phyloP scores from a whole-genome alignment of 371 early-diverging fungal species.

The Funneliformis caledonium region DNA sequence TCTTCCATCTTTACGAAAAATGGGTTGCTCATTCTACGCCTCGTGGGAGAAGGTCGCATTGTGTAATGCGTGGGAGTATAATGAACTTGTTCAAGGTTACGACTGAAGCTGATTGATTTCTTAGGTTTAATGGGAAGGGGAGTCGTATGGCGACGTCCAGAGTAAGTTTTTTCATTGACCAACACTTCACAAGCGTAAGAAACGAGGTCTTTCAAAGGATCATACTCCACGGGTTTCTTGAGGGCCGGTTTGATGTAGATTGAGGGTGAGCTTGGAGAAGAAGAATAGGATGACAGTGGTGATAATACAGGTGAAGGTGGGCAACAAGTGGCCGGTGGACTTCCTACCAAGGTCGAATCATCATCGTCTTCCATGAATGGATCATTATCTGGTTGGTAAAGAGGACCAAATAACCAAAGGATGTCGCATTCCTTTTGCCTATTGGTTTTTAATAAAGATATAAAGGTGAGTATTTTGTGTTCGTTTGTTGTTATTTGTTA shows the following conservation, averaged over 20 bases:
- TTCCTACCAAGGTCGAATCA: conserved; percentile 25
- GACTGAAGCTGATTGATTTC: conserved; percentile 33
- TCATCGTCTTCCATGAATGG: conserved; percentile 35
- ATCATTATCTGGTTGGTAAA: conserved; percentile 45
- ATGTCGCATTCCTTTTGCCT: conserved; percentile 56
- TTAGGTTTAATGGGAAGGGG: neutral
- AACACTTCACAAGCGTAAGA: conserved; percentile 23
- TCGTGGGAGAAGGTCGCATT: neutral
- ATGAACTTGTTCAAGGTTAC: conserved; percentile 37
- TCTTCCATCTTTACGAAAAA: neutral
- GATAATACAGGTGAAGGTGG: neutral
- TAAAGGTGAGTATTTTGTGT: neutral
- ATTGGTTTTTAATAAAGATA: conserved; percentile 7
- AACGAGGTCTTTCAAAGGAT: conserved; percentile 30
- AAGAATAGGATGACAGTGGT: neutral
- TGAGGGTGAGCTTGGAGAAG: neutral
- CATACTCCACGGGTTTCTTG: conserved; percentile 34
- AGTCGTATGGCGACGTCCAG: neutral
- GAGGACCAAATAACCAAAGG: conserved; percentile 51
- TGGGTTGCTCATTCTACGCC: conserved; percentile 5
- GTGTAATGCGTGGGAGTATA: conserved; percentile 37
- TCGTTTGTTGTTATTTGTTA: neutral
- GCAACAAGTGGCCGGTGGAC: conserved; percentile 19
- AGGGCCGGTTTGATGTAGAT: conserved; percentile 28
- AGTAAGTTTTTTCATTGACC: neutral